Evolutionary conservation across 345 rosid genomes (phyloP).

Genomic region (sweet orange (Citrus sinensis)): DNA sequence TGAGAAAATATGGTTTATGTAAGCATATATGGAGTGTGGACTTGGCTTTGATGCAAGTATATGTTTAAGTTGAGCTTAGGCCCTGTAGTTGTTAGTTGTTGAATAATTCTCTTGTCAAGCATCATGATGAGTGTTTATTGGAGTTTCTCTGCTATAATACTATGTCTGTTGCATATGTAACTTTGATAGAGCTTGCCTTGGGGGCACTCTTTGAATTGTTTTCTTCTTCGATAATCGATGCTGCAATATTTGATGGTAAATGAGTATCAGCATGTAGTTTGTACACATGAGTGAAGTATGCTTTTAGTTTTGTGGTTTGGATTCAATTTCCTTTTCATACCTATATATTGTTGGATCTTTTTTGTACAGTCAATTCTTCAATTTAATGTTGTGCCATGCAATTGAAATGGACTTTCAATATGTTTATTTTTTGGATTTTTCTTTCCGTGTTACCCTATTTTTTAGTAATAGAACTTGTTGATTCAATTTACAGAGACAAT

Average conservation of each 20-base stretch:
- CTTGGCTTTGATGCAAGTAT: background rate
- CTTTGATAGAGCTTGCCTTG: background rate
- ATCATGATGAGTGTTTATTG: background rate
- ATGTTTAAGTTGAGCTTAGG: background rate
- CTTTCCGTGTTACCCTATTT: too few relatives aligned
- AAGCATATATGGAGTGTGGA: background rate
- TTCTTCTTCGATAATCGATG: background rate
- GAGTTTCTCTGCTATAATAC: background rate
- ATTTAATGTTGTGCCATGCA: too few relatives aligned
- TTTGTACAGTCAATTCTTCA: too few relatives aligned
- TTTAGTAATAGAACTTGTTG: too few relatives aligned
- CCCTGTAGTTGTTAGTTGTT: background rate
- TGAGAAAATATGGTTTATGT: background rate
- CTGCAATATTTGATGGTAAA: background rate
- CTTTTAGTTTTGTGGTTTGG: background rate
- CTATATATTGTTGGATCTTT: too few relatives aligned
- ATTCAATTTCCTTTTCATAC: background rate
- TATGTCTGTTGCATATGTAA: background rate
- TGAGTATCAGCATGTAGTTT: background rate
- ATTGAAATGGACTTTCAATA: too few relatives aligned
- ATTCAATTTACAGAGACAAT: too few relatives aligned
- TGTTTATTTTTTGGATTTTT: too few relatives aligned
- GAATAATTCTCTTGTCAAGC: background rate
- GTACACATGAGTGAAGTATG: background rate
- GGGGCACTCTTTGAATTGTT: background rate